Base-by-base conservation (phyloP, 2,329 filamentous ascomycete genomes). In the Aspergillus sp. region DNA sequence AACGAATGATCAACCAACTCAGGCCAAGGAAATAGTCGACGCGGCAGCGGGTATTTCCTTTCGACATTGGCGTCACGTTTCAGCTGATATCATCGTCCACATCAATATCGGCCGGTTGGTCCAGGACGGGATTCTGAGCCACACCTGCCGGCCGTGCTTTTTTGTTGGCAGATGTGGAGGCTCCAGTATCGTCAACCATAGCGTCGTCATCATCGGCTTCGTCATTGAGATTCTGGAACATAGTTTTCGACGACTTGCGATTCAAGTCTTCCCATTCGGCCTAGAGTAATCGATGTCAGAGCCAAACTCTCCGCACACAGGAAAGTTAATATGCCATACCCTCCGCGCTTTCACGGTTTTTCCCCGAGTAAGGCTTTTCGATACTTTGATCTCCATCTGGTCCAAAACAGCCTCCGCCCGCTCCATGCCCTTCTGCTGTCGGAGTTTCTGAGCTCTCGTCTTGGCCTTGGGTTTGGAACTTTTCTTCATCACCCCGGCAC, bases 1-100 rank as follows among this genome's bases (percentile, higher is more conserved):
- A 96, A 74, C 82, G 88, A 63, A 76, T 96, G 60, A 81, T 88
- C 57, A 81, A 77, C 19, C 80, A 82, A 58, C 65, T 79, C 47
- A 71, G 70, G 58, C 76, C 76, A 50, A 73, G 69, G 56, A 74
- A 71, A 64, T 79, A 69, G 62, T 48, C 24, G 52, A 52, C 53
- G 46, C 54, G 43, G 53, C 52, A 45, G 57, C 53, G 47, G 45
- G 50, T 44, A 47, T 47, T 50, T 50, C 51, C 50, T 48, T 50
- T 50, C 43, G 45, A 50, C 22, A 35, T 22, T 42, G 30, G 20
- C 47, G 45, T 47, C 24, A 43, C 36, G 20, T 35, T 55, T 76
- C 72, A 77, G 52, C 71, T 75, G 51, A 77, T 76, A 52, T 75
- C 70, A 49, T 75, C 73, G 49, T 73, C 66, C 43, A 73, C 71